These are phyloP conservation scores for Trypanosomatidae sp. DNA, from an alignment of 208 protist genomes.

Conservation along the genomic window DNA sequence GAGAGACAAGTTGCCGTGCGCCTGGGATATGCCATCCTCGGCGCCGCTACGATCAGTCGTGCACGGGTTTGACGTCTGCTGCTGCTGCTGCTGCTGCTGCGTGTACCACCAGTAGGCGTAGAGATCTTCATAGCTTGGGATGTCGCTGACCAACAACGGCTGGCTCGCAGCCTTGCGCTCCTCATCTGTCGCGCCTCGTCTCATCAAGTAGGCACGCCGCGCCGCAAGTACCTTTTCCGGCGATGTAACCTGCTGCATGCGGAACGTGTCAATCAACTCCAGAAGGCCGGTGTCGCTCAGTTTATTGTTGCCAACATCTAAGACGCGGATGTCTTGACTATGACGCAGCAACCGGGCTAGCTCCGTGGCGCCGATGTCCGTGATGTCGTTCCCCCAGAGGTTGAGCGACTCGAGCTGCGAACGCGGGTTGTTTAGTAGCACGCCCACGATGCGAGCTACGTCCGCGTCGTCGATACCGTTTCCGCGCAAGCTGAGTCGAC, in stretches of 20 bases:
- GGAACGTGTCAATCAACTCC: constrained; percentile 59
- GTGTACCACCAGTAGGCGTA: constrained; percentile 59
- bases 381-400: constrained; percentile 88
- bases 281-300: constrained; percentile 76
- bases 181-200: constrained; percentile 47
- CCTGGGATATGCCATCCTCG: not conserved
- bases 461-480: constrained; percentile 76
- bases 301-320: constrained; percentile 84
- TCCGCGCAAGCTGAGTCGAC: constrained; percentile 76
- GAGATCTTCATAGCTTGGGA: constrained; percentile 78
- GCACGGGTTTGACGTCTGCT: not conserved
- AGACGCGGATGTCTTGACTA: constrained; percentile 62
- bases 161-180: constrained; percentile 43
- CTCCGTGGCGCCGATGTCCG: constrained; percentile 51
- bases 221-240: constrained; percentile 48
- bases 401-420: constrained; percentile 81
- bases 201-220: constrained; percentile 47
- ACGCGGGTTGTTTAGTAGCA: constrained; percentile 51
- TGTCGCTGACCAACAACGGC: constrained; percentile 27
- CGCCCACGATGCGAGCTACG: constrained; percentile 38
- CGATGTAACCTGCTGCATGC: constrained; percentile 60
- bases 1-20: not conserved
- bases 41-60: not conserved
- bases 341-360: constrained; percentile 59
- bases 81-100: constrained; percentile 19